Conservation (phyloP, 2,329 filamentous ascomycete species). For the Fusarium setosum region DNA sequence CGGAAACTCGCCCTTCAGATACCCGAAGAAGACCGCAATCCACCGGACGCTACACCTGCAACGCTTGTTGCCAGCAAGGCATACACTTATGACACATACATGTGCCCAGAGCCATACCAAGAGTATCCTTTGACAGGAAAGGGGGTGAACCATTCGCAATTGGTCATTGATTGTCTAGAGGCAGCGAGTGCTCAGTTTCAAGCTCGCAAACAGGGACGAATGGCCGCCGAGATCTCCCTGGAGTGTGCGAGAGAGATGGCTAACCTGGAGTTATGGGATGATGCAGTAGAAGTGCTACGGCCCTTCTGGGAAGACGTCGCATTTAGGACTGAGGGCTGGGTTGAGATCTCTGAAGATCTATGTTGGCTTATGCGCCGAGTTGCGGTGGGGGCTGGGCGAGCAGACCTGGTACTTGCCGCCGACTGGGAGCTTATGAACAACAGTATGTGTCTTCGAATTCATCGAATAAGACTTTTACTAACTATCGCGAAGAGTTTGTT, state of each 20-base stretch:
- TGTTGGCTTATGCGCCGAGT: conserved; percentile 70
- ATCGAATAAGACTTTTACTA: conserved; percentile 2
- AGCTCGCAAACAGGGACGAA: conserved; percentile 62
- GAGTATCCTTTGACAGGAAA: conserved; percentile 64
- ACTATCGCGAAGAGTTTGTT: conserved; percentile 59
- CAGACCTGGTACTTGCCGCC: conserved; percentile 68
- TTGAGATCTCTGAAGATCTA: conserved; percentile 68
- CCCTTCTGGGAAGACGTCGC: conserved; percentile 68
- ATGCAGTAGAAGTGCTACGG: conserved; percentile 63
- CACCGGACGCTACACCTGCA: conserved; percentile 60
- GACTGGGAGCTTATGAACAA: conserved; percentile 74
- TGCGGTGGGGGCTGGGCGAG: conserved; percentile 62
- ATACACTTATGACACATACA: conserved; percentile 73
- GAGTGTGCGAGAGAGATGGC: conserved; percentile 68
- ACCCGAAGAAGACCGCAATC: conserved; percentile 66
- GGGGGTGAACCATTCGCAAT: conserved; percentile 65
- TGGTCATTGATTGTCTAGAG: conserved; percentile 65
- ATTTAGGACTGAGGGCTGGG: conserved; percentile 70
- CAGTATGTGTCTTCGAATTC: conserved; percentile 54
- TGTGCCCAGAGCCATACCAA: conserved; percentile 72
- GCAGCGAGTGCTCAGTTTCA: conserved; percentile 66
- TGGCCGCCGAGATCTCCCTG: conserved; percentile 66
- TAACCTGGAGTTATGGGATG: conserved; percentile 62
- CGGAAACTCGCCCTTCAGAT: conserved; percentile 66
- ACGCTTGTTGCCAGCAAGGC: conserved; percentile 60